Conservation (phyloP, 2,329 filamentous ascomycete species). For the Chrysosphaeria jannelii region DNA sequence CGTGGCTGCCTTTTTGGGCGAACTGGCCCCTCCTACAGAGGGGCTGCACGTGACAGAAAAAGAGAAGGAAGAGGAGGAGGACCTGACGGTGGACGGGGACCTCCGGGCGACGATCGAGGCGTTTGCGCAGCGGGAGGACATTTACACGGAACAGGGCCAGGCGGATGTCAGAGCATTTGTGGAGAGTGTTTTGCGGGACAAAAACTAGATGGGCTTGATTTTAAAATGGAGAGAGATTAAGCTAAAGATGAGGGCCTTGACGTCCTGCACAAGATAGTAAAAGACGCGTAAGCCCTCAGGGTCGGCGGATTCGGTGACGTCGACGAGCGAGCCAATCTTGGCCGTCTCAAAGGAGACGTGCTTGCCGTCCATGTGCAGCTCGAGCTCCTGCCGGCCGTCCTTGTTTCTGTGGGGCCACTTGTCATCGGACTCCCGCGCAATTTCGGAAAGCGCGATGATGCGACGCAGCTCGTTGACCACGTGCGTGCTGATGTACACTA, state of each 20-base stretch:
- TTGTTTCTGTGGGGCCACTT: slow-evolving; percentile 99
- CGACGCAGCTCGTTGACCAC: slow-evolving; percentile 86
- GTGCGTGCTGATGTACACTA: slow-evolving; percentile 85
- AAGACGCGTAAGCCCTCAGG: slow-evolving; percentile 90
- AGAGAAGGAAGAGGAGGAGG: slow-evolving; percentile 25
- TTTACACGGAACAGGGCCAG: slow-evolving; percentile 55
- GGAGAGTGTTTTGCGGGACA: slow-evolving; percentile 34
- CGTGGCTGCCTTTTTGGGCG: slow-evolving; percentile 13
- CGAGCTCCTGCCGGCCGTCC: slow-evolving; percentile 84
- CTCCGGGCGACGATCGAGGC: slow-evolving; percentile 71
- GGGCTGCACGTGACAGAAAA: slow-evolving; percentile 38
- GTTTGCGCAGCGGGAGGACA: slow-evolving; percentile 56
- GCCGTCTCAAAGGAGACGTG: slow-evolving; percentile 99
- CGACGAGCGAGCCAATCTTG: slow-evolving; percentile 89
- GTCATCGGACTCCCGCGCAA: slow-evolving; percentile 89
- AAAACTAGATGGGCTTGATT: slow-evolving; percentile 39
- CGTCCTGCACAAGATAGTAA: slow-evolving; percentile 92
- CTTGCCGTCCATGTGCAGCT: slow-evolving; percentile 77
- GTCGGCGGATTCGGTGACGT: slow-evolving; percentile 86
- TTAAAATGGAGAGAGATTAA: slow-evolving; percentile 95
- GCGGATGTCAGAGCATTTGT: slow-evolving; percentile 49
- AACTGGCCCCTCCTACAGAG: slow-evolving; percentile 37
- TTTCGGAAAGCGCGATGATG: slow-evolving; percentile 91
- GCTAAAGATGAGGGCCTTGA: slow-evolving; percentile 91
- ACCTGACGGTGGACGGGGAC: slow-evolving; percentile 32